Percentiles rank a stretch among this genome's conserved stretches.
Evolutionary conservation across 768 basidiomycete genomes (phyloP).

Genomic region (Erythrobasidium yunnanense): DNA sequence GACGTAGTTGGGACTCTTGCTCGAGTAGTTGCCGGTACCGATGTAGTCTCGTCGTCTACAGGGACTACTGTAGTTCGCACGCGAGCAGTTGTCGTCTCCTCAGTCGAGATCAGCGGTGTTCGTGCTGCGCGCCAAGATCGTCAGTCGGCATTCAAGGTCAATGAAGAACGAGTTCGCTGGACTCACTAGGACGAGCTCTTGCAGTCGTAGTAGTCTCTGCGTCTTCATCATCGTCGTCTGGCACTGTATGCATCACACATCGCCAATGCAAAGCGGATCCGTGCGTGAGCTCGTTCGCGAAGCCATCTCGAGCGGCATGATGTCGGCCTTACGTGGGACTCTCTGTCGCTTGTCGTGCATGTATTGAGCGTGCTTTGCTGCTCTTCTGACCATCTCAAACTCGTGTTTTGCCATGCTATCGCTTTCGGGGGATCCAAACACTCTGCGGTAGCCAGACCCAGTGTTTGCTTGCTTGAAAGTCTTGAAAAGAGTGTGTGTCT

Average conservation of each 20-base stretch:
- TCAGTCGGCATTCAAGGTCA: not conserved
- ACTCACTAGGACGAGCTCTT: no score
- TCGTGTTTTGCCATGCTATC: no score
- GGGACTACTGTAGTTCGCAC: not conserved
- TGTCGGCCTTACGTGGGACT: no score
- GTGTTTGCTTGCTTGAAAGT: no score
- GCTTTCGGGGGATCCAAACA: no score
- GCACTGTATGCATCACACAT: not conserved
- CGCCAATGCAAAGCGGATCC: not conserved
- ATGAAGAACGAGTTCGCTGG: not conserved
- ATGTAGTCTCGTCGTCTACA: not conserved
- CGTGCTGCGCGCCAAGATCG: not conserved
- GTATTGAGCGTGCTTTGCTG: no score
- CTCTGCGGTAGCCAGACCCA: no score
- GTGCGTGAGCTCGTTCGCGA: no score
- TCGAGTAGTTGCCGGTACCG: not conserved
- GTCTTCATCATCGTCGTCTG: not conserved
- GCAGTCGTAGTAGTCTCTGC: not conserved
- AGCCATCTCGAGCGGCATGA: no score
- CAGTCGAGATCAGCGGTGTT: not conserved
- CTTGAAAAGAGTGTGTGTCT: no score
- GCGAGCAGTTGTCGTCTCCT: not conserved
- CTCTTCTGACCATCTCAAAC: no score
- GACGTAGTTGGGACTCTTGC: not conserved
- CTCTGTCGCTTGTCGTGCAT: no score